Percentiles rank a stretch among this genome's conserved stretches.
These are phyloP conservation scores for Backusella mclennaniae DNA, from an alignment of 192 early-diverging fungal genomes.

Conservation along the genomic window DNA sequence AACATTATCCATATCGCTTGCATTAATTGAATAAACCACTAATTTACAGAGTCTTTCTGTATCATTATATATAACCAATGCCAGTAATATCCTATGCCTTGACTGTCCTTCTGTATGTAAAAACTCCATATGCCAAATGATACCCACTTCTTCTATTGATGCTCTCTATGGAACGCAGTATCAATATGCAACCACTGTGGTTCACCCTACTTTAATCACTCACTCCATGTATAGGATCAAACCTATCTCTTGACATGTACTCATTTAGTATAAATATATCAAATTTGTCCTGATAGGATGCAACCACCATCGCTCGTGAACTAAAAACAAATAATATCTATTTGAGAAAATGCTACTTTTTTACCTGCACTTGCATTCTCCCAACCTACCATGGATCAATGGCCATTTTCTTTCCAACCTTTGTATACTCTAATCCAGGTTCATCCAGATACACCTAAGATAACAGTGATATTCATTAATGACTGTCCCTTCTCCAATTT, in stretches of 20 bases:
- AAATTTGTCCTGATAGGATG: constrained; percentile 27
- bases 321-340: constrained; percentile 8
- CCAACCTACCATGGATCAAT: constrained; percentile 30
- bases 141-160: constrained; percentile 27
- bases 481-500: neutral
- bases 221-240: constrained; percentile 24
- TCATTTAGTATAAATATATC: constrained; percentile 27
- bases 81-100: constrained; percentile 12
- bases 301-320: constrained; percentile 26
- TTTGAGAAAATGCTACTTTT: neutral
- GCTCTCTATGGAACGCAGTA: constrained; percentile 12
- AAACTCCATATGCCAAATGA: constrained; percentile 38
- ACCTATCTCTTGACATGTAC: constrained; percentile 10
- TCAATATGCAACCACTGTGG: too few relatives aligned
- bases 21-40: constrained; percentile 23
- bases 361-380: neutral
- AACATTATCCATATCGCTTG: constrained; percentile 10
- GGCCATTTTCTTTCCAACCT: constrained; percentile 29
- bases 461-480: neutral
- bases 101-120: constrained; percentile 12
- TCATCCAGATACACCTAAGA: constrained; percentile 9
- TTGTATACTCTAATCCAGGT: constrained; percentile 22
- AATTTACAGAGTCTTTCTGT: constrained; percentile 21
- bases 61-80: constrained; percentile 21
- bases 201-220: neutral